phyloP scores from a whole-genome alignment of 108 stramenopile genomes.

The Skeletonema potamos region DNA sequence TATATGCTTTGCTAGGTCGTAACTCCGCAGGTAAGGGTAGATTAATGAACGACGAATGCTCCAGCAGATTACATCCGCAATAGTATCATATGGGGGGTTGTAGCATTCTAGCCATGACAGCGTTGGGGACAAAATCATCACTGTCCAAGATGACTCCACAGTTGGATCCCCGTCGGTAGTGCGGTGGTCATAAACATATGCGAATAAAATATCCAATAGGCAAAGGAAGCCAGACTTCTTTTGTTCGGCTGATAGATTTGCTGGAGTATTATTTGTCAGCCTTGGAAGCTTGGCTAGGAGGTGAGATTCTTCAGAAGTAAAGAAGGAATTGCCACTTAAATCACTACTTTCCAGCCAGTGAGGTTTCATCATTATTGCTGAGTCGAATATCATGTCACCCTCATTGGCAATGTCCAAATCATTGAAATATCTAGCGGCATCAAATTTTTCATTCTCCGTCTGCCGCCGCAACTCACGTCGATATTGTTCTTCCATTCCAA shows the following conservation, averaged over 20 bases:
- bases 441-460: slow-evolving; percentile 74
- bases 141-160: slow-evolving; percentile 93
- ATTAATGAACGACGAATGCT: slow-evolving; percentile 73
- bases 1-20: slow-evolving; percentile 38
- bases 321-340: slow-evolving; percentile 18
- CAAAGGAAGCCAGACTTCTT: slow-evolving; percentile 36
- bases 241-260: slow-evolving; percentile 26
- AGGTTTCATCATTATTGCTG: slow-evolving; percentile 67
- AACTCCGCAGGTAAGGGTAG: slow-evolving; percentile 90
- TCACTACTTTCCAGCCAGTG: slow-evolving; percentile 56
- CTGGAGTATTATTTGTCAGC: slow-evolving; percentile 1
- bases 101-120: slow-evolving; percentile 83
- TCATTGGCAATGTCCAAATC: slow-evolving; percentile 56
- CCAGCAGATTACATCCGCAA: slow-evolving; percentile 43
- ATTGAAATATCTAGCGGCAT: slow-evolving; percentile 73
- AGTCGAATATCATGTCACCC: slow-evolving; percentile 53
- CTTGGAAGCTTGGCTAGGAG: slow-evolving; percentile 66
- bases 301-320: slow-evolving; percentile 63
- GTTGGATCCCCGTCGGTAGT: slow-evolving; percentile 89
- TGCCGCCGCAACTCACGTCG: slow-evolving; percentile 56
- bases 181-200: slow-evolving; percentile 90
- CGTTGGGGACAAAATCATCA: slow-evolving; percentile 76
- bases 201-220: slow-evolving; percentile 81
- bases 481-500: slow-evolving; percentile 8
- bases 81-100: slow-evolving; percentile 35